Percentiles rank a stretch among this genome's conserved stretches.
Conservation (phyloP, 257 asterid genomes). For the Solanum megistacrolobum region DNA sequence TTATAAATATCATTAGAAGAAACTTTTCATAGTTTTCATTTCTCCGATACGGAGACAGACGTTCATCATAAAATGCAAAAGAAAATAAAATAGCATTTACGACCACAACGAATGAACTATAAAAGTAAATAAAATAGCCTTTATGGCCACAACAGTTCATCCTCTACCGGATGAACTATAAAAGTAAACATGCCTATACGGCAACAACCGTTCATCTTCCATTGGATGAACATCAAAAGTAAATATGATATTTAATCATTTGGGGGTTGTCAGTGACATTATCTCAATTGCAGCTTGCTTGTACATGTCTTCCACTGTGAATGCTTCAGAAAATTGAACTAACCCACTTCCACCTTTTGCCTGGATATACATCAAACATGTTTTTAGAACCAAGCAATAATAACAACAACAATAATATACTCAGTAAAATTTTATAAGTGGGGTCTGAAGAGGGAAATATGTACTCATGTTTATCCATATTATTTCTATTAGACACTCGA, state of each 20-base stretch:
- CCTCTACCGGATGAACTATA: not conserved
- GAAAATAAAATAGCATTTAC: not conserved
- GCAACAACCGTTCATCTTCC: not conserved
- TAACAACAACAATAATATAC: not conserved
- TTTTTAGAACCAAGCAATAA: not conserved
- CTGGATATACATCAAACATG: slow-evolving; percentile 14
- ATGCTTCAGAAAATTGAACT: slow-evolving; percentile 22
- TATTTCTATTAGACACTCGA: not conserved
- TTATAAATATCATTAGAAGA: not conserved
- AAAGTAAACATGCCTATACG: not conserved
- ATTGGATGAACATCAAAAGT: not conserved
- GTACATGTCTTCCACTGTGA: slow-evolving; percentile 51
- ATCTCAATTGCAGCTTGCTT: slow-evolving; percentile 67
- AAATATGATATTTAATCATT: not conserved
- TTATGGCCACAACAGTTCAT: not conserved
- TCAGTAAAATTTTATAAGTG: not conserved
- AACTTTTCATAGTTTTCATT: not conserved
- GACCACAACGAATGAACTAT: not conserved
- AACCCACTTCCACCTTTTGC: slow-evolving; percentile 23
- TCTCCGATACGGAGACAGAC: not conserved
- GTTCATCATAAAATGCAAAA: not conserved
- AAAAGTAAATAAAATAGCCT: not conserved
- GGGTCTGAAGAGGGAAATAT: not conserved
- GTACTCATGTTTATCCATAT: not conserved
- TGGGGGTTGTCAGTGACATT: slow-evolving; percentile 31